Percentiles rank a stretch among this genome's conserved stretches.
Evolutionary conservation across 305 asterid genomes (phyloP).

Genomic region (Solanum hybrid): DNA sequence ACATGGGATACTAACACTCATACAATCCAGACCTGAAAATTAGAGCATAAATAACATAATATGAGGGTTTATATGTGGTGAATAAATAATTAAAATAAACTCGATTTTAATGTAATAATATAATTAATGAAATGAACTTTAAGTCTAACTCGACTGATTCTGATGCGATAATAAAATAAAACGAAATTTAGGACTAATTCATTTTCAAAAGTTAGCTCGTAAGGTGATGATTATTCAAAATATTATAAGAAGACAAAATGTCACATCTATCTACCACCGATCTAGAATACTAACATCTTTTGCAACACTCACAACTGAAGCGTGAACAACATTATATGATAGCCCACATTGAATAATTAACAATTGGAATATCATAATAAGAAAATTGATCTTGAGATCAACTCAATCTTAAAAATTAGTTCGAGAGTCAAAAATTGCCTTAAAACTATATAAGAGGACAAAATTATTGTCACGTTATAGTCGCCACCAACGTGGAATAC

Average conservation of each 20-base stretch:
- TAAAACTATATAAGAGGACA: background rate
- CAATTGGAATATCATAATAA: background rate
- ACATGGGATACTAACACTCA: background rate
- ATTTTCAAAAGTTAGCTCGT: background rate
- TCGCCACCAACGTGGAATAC: background rate
- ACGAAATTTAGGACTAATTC: background rate
- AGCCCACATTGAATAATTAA: background rate
- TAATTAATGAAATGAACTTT: too few relatives aligned
- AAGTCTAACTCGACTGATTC: background rate
- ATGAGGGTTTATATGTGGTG: too few relatives aligned
- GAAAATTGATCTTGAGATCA: background rate
- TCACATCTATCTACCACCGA: background rate
- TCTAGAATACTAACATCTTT: background rate
- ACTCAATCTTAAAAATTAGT: background rate
- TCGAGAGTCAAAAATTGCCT: rapidly evolving
- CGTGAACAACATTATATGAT: background rate
- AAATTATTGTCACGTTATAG: background rate
- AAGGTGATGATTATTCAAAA: background rate
- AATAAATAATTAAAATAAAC: background rate
- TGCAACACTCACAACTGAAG: background rate
- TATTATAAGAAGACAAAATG: background rate
- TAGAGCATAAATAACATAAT: background rate
- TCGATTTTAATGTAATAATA: background rate
- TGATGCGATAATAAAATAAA: background rate
- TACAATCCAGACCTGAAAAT: too few relatives aligned